Base-by-base conservation (phyloP, 2,329 filamentous ascomycete species). In the Colletotrichum sp. region DNA sequence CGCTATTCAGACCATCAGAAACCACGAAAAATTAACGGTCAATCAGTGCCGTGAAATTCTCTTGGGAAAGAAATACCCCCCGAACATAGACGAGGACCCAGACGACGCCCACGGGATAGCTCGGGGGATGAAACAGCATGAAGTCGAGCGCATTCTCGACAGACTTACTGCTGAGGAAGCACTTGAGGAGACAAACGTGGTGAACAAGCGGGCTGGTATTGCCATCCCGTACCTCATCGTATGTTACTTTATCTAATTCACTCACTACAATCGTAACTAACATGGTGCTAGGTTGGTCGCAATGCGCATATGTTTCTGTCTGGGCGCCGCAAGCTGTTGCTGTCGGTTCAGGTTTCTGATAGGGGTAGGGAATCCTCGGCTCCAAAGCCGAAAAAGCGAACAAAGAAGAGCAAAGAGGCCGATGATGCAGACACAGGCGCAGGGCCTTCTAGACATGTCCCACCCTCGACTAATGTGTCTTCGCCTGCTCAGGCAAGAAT, bases 41-140 rank as follows among this genome's bases (percentile, higher is more conserved):
- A 89, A 93, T 18, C 94, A 98, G 82, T 96, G 95, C 82, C 92
- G 95, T n/a, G 96, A 98, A 80, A 90, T 98, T 44, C 91, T 98
- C 78, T 90, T 94, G 78, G 97, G 96, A 8, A 92, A 90, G 74
- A 91, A 89, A 77, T 90, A 88, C 74, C 91, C 91, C 75, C 90
- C 91, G 72, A 87, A 91, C 57, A 89, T 91, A 55, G 87, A 89
- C 16, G 81, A 87, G 4, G 82, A 86, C 6, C 91, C 92, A 49
- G 87, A 91, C 49, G 84, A 90, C 21, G 90, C 93, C 74, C 93
- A 92, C 83, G 95, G 95, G 16, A 89, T 90, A 57, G 96, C 94
- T 16, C 92, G 90, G 77, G 87, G 91, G 18, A 86, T 98, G 79
- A 93, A 94, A 74, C 92, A 94, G 80, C 92, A 93, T 44, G 95